Conservation (phyloP, 768 basidiomycete species). For the Xanthoconium stramineum region DNA sequence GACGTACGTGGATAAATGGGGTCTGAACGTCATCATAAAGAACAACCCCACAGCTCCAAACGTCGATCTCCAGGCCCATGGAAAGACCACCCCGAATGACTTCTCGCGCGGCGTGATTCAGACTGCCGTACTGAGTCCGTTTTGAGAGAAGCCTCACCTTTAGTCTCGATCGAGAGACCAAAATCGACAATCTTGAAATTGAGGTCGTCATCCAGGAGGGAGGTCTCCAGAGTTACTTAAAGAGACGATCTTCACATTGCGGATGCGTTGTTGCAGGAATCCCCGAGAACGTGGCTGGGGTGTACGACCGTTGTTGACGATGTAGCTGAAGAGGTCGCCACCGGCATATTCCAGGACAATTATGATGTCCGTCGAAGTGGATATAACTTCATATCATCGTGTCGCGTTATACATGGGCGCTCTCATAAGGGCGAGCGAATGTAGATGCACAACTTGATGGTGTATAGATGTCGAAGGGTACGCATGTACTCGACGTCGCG, state of each 20-base stretch:
- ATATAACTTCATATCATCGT: too few relatives aligned
- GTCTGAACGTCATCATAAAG: conserved; percentile 93
- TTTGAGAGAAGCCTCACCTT: conserved; percentile 93
- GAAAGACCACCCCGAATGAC: too few relatives aligned
- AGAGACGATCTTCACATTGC: conserved; percentile 94
- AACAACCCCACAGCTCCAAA: conserved; percentile 99
- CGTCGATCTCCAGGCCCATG: too few relatives aligned
- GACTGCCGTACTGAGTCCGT: conserved; percentile 37
- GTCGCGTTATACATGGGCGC: too few relatives aligned
- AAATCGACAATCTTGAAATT: conserved; percentile 99
- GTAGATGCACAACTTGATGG: conserved; percentile 81
- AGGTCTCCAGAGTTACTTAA: conserved; percentile 90
- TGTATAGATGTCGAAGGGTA: conserved; percentile 90
- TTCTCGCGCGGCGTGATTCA: too few relatives aligned
- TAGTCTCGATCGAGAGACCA: conserved; percentile 92
- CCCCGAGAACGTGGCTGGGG: too few relatives aligned
- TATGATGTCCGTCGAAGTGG: too few relatives aligned
- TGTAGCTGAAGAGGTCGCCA: too few relatives aligned
- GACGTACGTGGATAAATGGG: conserved; percentile 70
- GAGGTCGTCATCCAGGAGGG: conserved; percentile 77
- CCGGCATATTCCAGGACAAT: too few relatives aligned
- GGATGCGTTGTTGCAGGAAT: too few relatives aligned
- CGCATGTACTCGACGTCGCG: conserved; percentile 98
- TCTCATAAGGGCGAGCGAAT: too few relatives aligned
- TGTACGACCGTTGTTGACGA: too few relatives aligned